Evolutionary conservation across 345 rosid species (phyloP).

Genomic region (Gynandropsis gynandra): DNA sequence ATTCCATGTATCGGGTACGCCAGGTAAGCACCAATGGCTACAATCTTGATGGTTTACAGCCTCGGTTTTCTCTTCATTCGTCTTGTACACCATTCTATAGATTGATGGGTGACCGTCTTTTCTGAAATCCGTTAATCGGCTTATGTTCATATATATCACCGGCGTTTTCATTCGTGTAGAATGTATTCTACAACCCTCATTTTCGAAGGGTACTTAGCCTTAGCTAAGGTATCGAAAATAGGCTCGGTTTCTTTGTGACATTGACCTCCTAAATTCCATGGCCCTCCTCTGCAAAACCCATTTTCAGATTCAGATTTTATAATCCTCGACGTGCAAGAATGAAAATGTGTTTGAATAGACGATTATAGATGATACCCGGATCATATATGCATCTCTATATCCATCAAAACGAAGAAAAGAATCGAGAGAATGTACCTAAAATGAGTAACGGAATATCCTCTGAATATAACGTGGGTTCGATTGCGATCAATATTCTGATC

Average conservation of each 20-base stretch:
- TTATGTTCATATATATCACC: constrained; percentile 62
- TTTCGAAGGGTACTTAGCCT: constrained; percentile 71
- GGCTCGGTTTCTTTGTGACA: constrained; percentile 79
- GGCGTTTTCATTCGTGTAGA: constrained; percentile 48
- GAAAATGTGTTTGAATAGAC: no score
- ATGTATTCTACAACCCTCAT: constrained; percentile 91
- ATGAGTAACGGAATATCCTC: constrained; percentile 95
- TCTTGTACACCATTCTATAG: constrained; percentile 74
- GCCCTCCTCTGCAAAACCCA: constrained; percentile 97
- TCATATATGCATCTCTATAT: neutral
- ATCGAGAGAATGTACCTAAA: constrained; percentile 45
- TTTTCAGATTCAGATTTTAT: no score
- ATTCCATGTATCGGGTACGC: constrained; percentile 93
- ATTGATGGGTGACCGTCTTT: constrained; percentile 90
- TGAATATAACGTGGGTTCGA: constrained; percentile 70
- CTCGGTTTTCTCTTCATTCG: constrained; percentile 31
- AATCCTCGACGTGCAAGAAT: no score
- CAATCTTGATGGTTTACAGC: constrained; percentile 64
- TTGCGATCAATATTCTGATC: constrained; percentile 43
- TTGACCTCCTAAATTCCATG: constrained; percentile 93
- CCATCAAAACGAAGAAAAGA: neutral
- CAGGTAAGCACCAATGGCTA: constrained; percentile 98
- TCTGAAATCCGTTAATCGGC: constrained; percentile 79
- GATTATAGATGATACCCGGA: constrained; percentile 8
- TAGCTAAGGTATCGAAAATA: constrained; percentile 43